Percentiles rank a stretch among this genome's conserved stretches.
These are phyloP conservation scores for Acacia crassicarpa DNA, from an alignment of 306 rosid species.

Conservation along the genomic window DNA sequence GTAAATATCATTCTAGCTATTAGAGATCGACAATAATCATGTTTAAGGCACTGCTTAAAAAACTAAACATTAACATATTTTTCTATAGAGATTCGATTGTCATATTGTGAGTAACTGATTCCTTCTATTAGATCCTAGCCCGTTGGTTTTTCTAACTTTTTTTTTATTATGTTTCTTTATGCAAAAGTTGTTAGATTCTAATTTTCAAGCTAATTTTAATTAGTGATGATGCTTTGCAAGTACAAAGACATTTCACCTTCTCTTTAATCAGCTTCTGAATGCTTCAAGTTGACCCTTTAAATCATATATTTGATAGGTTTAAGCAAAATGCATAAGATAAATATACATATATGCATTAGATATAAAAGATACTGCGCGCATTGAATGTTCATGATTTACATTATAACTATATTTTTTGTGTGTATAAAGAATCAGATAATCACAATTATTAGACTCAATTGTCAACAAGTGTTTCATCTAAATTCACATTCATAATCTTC, in stretches of 20 bases:
- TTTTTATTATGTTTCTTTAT: neutral
- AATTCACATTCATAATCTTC: no score
- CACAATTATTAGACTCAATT: neutral
- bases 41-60: no score
- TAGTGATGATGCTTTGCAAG: slow-evolving; percentile 20
- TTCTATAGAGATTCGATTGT: no score
- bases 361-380: neutral
- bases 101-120: no score
- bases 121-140: no score
- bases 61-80: no score
- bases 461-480: no score
- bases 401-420: neutral
- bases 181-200: slow-evolving; percentile 11
- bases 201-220: neutral
- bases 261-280: neutral
- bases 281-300: slow-evolving; percentile 11
- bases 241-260: slow-evolving; percentile 5
- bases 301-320: neutral
- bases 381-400: neutral
- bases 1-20: no score
- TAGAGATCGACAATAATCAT: no score
- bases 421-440: neutral
- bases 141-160: neutral
- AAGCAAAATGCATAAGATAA: neutral
- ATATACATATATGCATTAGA: neutral